Conservation (phyloP, 2,329 filamentous ascomycete species). For the Raffaelea arxii region DNA sequence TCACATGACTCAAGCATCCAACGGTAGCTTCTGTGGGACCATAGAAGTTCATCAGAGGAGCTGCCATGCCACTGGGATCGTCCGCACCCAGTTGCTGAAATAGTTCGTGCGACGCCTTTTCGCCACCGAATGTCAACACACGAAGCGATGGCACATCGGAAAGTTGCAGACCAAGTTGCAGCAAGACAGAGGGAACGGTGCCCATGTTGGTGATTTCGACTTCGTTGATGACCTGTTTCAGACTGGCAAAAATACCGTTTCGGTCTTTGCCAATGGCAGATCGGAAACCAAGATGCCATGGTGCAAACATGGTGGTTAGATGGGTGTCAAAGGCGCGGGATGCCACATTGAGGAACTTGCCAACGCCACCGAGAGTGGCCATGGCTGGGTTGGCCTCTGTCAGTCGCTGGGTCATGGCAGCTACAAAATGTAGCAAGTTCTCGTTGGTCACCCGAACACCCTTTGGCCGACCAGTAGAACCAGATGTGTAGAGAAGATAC, state of each 20-base stretch:
- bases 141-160: constrained; percentile 51
- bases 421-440: constrained; percentile 26
- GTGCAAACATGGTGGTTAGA: constrained; percentile 15
- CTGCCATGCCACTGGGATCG: constrained; percentile 27
- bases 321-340: constrained; percentile 18
- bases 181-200: constrained; percentile 53
- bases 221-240: constrained; percentile 29
- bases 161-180: constrained; percentile 35
- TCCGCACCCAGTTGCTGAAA: constrained; percentile 42
- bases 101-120: constrained; percentile 55
- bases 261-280: constrained; percentile 11
- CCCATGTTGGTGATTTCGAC: constrained; percentile 55
- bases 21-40: constrained; percentile 46
- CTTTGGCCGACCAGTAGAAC: constrained; percentile 48
- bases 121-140: constrained; percentile 57
- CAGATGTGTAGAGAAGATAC: constrained; percentile 46
- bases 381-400: constrained; percentile 10
- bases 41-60: constrained; percentile 22
- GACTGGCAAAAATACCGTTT: constrained; percentile 20
- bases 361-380: constrained; percentile 13
- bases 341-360: constrained; percentile 17
- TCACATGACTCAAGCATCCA: constrained; percentile 6
- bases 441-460: constrained; percentile 50
- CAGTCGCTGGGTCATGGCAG: constrained; percentile 11
- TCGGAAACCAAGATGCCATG: constrained; percentile 13